Conservation (phyloP, 2,329 filamentous ascomycete species). For the Hypoxylon rubiginosum region DNA sequence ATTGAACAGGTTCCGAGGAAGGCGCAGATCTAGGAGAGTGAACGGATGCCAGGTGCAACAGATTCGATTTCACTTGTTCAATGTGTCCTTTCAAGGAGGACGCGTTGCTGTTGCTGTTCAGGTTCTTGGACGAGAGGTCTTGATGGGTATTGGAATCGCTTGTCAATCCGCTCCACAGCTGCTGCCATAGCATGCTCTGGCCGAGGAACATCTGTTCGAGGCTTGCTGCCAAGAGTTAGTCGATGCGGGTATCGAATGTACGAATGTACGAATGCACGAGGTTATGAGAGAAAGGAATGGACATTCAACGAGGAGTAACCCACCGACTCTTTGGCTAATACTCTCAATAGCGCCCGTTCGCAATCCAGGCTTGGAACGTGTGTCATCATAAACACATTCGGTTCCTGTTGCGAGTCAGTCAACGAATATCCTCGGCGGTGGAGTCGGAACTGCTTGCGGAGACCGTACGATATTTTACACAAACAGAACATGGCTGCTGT, state of each 20-base stretch:
- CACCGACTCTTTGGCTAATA: slow-evolving; percentile 52
- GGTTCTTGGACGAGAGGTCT: slow-evolving; percentile 2
- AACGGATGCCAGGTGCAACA: slow-evolving; percentile 32
- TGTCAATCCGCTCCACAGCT: slow-evolving; percentile 47
- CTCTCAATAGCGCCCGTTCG: slow-evolving; percentile 54
- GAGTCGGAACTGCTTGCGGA: neutral
- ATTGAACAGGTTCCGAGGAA: neutral
- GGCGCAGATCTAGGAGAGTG: neutral
- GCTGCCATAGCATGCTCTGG: slow-evolving; percentile 54
- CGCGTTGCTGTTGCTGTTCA: neutral
- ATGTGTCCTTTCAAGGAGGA: slow-evolving; percentile 41
- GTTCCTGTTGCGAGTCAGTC: slow-evolving; percentile 32
- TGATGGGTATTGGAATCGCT: neutral
- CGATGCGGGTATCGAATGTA: neutral
- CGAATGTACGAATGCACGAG: neutral
- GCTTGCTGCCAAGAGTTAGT: slow-evolving; percentile 35
- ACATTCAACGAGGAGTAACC: slow-evolving; percentile 40
- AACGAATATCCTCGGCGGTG: neutral
- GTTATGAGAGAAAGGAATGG: neutral
- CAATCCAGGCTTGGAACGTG: slow-evolving; percentile 52
- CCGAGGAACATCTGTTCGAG: slow-evolving; percentile 58
- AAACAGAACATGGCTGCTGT: slow-evolving; percentile 59
- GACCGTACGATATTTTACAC: slow-evolving; percentile 51
- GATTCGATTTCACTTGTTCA: slow-evolving; percentile 39
- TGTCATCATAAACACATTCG: slow-evolving; percentile 54